Conservation (phyloP, 768 basidiomycete genomes). For the Chiua virens region DNA sequence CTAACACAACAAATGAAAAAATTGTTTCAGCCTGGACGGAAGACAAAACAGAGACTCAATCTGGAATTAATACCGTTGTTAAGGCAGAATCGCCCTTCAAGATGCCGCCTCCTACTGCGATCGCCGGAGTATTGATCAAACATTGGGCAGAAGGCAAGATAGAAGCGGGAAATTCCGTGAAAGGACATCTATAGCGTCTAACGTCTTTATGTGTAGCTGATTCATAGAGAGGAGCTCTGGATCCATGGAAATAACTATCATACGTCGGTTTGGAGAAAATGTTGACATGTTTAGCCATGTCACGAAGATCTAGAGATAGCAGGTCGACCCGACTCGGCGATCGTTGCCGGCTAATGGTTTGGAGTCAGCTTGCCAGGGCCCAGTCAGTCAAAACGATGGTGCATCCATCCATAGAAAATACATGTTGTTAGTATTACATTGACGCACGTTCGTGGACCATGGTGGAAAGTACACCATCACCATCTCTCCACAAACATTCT, state of each 20-base stretch:
- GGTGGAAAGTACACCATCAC: conserved; percentile 50
- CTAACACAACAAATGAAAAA: conserved; percentile 32
- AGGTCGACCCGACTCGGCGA: neutral
- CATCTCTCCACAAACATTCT: conserved; percentile 78
- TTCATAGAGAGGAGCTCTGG: neutral
- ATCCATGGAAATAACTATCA: neutral
- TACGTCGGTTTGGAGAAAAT: neutral
- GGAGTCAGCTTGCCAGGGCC: neutral
- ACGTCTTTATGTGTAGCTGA: neutral
- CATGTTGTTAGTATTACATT: conserved; percentile 9
- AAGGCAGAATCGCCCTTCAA: conserved; percentile 57
- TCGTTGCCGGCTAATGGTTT: neutral
- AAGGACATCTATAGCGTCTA: conserved; percentile 37
- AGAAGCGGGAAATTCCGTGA: conserved; percentile 44
- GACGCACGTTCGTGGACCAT: conserved; percentile 23
- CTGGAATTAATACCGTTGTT: conserved; percentile 12
- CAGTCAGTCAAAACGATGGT: neutral
- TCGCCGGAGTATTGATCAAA: conserved; percentile 82
- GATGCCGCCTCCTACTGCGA: conserved; percentile 74
- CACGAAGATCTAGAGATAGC: neutral
- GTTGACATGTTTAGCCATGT: no score
- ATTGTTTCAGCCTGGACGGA: conserved; percentile 12
- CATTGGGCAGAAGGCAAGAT: conserved; percentile 75
- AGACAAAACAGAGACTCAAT: conserved; percentile 22
- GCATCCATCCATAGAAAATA: neutral